Conservation (phyloP, 2,329 filamentous ascomycete species). For the Capronia epimyces region DNA sequence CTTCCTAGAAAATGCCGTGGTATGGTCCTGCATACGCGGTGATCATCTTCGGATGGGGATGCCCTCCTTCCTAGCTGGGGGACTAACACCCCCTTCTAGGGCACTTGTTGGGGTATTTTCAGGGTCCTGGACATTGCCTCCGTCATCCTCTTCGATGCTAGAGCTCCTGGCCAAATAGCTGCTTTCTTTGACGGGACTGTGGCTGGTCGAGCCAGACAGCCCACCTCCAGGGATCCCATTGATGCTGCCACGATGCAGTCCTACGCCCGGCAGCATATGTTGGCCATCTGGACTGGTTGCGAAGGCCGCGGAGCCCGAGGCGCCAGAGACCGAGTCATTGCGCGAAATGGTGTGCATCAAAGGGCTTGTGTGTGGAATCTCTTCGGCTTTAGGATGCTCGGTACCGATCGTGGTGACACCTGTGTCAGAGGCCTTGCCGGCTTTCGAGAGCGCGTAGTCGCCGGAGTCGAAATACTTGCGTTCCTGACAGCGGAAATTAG, state of each 20-base stretch:
- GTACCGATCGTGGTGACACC: conserved; percentile 91
- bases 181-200: conserved; percentile 84
- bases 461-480: conserved; percentile 98
- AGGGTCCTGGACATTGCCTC: conserved; percentile 48
- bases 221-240: conserved; percentile 38
- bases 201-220: conserved; percentile 47
- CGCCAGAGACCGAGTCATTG: conserved; percentile 34
- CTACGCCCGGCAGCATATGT: conserved; percentile 26
- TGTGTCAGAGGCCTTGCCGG: conserved; percentile 89
- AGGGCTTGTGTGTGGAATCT: conserved; percentile 81
- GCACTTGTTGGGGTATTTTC: conserved; percentile 38
- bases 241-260: conserved; percentile 42
- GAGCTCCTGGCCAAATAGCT: conserved; percentile 81
- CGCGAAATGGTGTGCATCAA: conserved; percentile 44
- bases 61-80: conserved; percentile 44
- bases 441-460: conserved; percentile 94
- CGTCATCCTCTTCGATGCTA: conserved; percentile 52
- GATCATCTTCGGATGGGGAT: conserved; percentile 61
- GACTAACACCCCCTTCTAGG: conserved; percentile 38
- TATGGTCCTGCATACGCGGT: neutral
- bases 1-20: no score
- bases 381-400: conserved; percentile 89
- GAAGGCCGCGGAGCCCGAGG: conserved; percentile 31
- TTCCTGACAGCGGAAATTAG: conserved; percentile 44
- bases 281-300: conserved; percentile 25